Evolutionary conservation across 371 early-diverging fungal genomes (phyloP).

Genomic region (Lichtheimia corymbifera): DNA sequence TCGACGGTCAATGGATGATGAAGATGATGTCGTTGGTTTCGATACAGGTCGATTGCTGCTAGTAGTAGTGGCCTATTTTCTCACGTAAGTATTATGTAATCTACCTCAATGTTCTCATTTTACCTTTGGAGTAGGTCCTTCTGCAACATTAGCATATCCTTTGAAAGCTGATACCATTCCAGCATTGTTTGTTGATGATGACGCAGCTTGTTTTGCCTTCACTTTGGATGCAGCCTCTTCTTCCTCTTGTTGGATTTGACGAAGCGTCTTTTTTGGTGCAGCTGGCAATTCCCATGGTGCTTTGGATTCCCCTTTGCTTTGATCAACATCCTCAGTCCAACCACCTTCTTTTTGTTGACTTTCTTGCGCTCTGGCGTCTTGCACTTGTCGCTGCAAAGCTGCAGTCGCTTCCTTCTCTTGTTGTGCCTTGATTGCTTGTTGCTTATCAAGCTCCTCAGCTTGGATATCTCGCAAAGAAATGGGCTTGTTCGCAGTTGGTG

Average conservation of each 20-base stretch:
- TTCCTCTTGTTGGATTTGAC: constrained; percentile 80
- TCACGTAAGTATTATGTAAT: constrained; percentile 4
- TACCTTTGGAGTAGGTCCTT: constrained; percentile 27
- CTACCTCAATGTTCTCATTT: not conserved
- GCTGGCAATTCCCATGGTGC: constrained; percentile 57
- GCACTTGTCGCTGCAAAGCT: constrained; percentile 7
- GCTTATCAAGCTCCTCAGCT: constrained; percentile 44
- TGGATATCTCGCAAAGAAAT: constrained; percentile 51
- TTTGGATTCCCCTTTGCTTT: constrained; percentile 15
- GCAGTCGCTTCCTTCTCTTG: constrained; percentile 5
- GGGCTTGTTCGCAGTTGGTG: constrained; percentile 15
- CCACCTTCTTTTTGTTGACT: constrained; percentile 11
- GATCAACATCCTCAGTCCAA: not conserved
- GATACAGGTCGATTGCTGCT: constrained; percentile 27
- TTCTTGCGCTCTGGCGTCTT: constrained; percentile 25
- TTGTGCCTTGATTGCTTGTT: constrained; percentile 30
- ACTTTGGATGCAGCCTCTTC: constrained; percentile 46
- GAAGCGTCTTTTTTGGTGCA: constrained; percentile 70
- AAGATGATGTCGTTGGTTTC: constrained; percentile 25
- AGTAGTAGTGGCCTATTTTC: constrained; percentile 50
- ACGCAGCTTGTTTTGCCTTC: constrained; percentile 15
- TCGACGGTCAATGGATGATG: constrained; percentile 10
- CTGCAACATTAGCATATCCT: constrained; percentile 50
- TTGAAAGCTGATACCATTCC: constrained; percentile 19
- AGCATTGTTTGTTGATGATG: not conserved